Percentiles rank a stretch among this genome's conserved stretches.
Evolutionary conservation across 2,329 filamentous ascomycete species (phyloP).

Genomic region (Colletotrichum cordylinicola): DNA sequence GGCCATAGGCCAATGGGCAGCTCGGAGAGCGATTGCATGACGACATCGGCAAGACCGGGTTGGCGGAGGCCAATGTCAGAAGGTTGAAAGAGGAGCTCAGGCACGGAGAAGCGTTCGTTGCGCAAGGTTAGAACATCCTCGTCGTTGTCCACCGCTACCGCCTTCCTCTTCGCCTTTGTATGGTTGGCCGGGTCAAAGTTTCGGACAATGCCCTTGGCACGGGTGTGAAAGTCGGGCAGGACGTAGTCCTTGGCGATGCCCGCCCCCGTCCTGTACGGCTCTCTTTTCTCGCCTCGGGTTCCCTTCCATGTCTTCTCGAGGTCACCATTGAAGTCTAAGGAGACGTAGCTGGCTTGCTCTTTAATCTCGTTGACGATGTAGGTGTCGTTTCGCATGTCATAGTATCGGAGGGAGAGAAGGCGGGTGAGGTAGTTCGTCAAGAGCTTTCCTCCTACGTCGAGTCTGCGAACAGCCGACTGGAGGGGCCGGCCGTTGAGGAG

Average conservation of each 20-base stretch:
- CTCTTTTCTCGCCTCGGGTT: slow-evolving; percentile 63
- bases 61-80: slow-evolving; percentile 85
- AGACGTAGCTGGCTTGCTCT: slow-evolving; percentile 85
- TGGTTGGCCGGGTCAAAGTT: slow-evolving; percentile 76
- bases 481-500: slow-evolving; percentile 81
- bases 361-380: slow-evolving; percentile 97
- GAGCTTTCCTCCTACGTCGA: slow-evolving; percentile 92
- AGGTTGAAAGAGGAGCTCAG: slow-evolving; percentile 88
- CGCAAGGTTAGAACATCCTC: slow-evolving; percentile 88
- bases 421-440: slow-evolving; percentile 93
- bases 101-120: slow-evolving; percentile 90
- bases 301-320: slow-evolving; percentile 88
- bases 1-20: slow-evolving; percentile 87
- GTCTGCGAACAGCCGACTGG: slow-evolving; percentile 79
- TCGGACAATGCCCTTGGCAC: slow-evolving; percentile 70
- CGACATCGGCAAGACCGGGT: slow-evolving; percentile 80
- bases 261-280: slow-evolving; percentile 52
- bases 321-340: slow-evolving; percentile 75
- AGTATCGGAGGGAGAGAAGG: slow-evolving; percentile 87
- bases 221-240: slow-evolving; percentile 76
- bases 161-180: slow-evolving; percentile 53
- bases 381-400: slow-evolving; percentile 93
- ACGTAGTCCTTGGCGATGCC: slow-evolving; percentile 89
- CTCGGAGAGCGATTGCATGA: slow-evolving; percentile 77
- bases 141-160: slow-evolving; percentile 44